Percentiles rank a stretch among this genome's conserved stretches.
Evolutionary conservation across 805 yeast species (phyloP).

Genomic region (Candida andamanensis): DNA sequence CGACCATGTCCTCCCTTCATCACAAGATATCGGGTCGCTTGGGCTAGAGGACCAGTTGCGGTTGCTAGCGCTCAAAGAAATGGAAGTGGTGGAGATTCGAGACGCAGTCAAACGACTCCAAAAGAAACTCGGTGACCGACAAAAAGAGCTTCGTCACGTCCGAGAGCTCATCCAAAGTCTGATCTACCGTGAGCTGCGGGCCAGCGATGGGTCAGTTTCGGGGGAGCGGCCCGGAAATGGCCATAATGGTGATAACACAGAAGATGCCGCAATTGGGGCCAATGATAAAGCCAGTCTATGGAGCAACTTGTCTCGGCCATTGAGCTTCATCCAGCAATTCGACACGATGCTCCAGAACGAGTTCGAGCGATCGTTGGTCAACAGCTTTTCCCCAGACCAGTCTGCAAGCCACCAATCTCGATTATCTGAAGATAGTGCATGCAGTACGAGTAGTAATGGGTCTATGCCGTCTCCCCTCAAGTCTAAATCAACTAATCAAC

Average conservation of each 20-base stretch:
- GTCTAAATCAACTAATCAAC: slow-evolving; percentile 13
- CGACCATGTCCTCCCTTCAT: neutral
- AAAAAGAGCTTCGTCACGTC: slow-evolving; percentile 46
- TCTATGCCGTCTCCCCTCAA: slow-evolving; percentile 23
- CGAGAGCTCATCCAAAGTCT: slow-evolving; percentile 45
- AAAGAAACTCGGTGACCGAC: slow-evolving; percentile 35
- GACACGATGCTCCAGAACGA: slow-evolving; percentile 64
- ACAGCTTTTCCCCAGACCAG: neutral
- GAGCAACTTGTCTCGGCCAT: slow-evolving; percentile 45
- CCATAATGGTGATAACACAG: slow-evolving; percentile 1
- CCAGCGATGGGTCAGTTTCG: neutral
- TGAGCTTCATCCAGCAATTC: slow-evolving; percentile 59
- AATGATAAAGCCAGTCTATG: slow-evolving; percentile 21
- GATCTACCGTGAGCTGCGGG: slow-evolving; percentile 30
- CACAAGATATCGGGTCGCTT: slow-evolving; percentile 5
- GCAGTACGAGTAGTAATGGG: slow-evolving; percentile 15
- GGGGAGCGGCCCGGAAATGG: neutral
- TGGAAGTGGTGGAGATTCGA: slow-evolving; percentile 60
- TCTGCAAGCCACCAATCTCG: slow-evolving; percentile 6
- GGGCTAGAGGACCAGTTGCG: slow-evolving; percentile 54
- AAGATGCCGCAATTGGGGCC: neutral
- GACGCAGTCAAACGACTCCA: slow-evolving; percentile 46
- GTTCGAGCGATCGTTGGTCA: slow-evolving; percentile 43
- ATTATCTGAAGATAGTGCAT: slow-evolving; percentile 22
- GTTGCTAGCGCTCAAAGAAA: slow-evolving; percentile 62